phyloP scores from a whole-genome alignment of 2,329 filamentous ascomycete species.

The Aspergillus persii region DNA sequence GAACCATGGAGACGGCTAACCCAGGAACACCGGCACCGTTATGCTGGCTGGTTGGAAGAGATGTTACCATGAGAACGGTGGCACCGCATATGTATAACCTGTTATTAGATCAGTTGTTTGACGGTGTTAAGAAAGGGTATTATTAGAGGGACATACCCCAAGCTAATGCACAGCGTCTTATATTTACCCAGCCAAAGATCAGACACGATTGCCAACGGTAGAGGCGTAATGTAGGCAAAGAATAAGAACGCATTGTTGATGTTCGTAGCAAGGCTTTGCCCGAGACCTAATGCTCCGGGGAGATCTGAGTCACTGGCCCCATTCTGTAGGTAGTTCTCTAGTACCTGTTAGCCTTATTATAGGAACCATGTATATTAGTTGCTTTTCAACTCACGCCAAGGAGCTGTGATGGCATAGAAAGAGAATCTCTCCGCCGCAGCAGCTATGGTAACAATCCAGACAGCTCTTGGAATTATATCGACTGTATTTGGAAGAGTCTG shows the following conservation, averaged over 20 bases:
- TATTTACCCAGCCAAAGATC: conserved; percentile 42
- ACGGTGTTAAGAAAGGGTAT: conserved; percentile 14
- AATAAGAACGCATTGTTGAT: conserved; percentile 58
- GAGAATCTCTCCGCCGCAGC: background rate
- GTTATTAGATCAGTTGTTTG: background rate
- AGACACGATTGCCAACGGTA: conserved; percentile 36
- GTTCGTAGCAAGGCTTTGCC: conserved; percentile 55
- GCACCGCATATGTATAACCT: conserved; percentile 5
- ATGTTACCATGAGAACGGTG: conserved; percentile 25
- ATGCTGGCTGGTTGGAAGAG: conserved; percentile 9
- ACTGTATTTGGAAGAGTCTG: too few species aligned
- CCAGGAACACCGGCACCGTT: conserved; percentile 18
- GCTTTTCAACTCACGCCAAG: background rate
- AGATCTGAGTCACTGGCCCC: conserved; percentile 19
- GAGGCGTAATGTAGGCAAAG: conserved; percentile 44
- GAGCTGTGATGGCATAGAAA: background rate
- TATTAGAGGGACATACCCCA: conserved; percentile 18
- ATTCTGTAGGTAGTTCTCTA: conserved; percentile 19
- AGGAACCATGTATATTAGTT: background rate
- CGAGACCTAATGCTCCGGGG: conserved; percentile 55
- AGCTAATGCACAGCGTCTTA: conserved; percentile 32
- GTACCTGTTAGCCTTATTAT: background rate
- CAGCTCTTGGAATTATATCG: background rate
- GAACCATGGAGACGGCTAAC: conserved; percentile 29
- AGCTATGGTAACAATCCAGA: background rate